Evolutionary conservation across 2,329 filamentous ascomycete genomes (phyloP).

Genomic region (Helotiales sp.): DNA sequence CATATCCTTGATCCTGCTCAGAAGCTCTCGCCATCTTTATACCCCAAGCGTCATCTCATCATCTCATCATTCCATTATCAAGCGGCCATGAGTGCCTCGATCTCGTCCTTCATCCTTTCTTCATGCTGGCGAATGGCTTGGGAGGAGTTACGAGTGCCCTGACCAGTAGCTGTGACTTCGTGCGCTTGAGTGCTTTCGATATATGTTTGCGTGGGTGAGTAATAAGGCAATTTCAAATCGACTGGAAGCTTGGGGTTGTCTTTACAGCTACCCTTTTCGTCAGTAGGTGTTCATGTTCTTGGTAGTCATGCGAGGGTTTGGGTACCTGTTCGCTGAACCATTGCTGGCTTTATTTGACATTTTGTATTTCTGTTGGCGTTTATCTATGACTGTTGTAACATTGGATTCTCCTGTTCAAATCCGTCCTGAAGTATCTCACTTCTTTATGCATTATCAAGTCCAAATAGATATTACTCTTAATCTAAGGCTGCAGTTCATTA

Average conservation of each 20-base stretch:
- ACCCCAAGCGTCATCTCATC: too few species aligned
- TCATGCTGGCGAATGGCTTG: background rate
- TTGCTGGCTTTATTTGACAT: background rate
- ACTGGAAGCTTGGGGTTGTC: background rate
- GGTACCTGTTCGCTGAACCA: background rate
- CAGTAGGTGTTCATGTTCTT: background rate
- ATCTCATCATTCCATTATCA: too few species aligned
- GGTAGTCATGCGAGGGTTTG: background rate
- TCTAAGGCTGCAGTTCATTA: background rate
- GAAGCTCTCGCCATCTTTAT: too few species aligned
- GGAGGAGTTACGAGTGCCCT: background rate
- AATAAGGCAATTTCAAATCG: background rate
- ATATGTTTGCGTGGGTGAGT: background rate
- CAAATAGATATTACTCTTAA: background rate
- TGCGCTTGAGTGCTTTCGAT: background rate
- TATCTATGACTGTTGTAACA: background rate
- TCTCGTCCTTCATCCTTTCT: conserved; percentile 1
- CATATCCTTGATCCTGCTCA: too few species aligned
- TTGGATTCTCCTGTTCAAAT: background rate
- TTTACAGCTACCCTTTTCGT: background rate
- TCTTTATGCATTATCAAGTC: background rate
- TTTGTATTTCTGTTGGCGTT: background rate
- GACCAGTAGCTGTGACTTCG: conserved; percentile 1
- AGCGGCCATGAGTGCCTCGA: background rate
- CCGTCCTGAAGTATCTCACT: background rate